Conservation (phyloP, 2,329 filamentous ascomycete species). For the Trichoderma sp. region DNA sequence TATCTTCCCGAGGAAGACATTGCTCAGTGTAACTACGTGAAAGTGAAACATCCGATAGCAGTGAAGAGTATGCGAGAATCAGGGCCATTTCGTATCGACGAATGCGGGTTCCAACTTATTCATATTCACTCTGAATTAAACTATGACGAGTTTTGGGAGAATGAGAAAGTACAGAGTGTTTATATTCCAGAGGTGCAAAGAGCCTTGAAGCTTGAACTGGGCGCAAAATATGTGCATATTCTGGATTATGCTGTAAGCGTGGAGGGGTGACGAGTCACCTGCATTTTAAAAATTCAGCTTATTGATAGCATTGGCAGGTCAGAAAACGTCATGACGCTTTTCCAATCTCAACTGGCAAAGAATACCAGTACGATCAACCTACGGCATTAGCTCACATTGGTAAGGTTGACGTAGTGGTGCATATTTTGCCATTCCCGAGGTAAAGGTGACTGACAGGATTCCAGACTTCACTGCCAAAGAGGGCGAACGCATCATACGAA, state of each 20-base stretch:
- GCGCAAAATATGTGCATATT: conserved; percentile 11
- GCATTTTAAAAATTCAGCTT: not conserved
- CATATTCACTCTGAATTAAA: not conserved
- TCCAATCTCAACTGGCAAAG: not conserved
- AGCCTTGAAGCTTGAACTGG: not conserved
- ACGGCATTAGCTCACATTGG: conserved; percentile 11
- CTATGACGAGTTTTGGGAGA: not conserved
- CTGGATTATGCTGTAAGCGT: conserved; percentile 6
- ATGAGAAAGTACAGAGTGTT: not conserved
- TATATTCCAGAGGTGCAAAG: not conserved
- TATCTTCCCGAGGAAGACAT: not conserved
- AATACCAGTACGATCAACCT: conserved; percentile 3
- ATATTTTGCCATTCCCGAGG: not conserved
- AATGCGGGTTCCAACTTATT: not conserved
- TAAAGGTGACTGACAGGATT: not conserved
- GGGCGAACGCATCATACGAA: not conserved
- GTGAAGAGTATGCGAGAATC: not conserved
- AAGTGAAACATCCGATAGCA: not conserved
- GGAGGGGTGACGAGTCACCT: not conserved
- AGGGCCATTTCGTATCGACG: not conserved
- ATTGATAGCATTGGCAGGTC: not conserved
- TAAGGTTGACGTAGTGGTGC: not conserved
- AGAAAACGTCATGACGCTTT: not conserved
- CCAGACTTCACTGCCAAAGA: conserved; percentile 3
- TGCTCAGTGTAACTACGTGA: not conserved